Evolutionary conservation across 768 basidiomycete genomes (phyloP).

Genomic region (Lactarius akahatsu): DNA sequence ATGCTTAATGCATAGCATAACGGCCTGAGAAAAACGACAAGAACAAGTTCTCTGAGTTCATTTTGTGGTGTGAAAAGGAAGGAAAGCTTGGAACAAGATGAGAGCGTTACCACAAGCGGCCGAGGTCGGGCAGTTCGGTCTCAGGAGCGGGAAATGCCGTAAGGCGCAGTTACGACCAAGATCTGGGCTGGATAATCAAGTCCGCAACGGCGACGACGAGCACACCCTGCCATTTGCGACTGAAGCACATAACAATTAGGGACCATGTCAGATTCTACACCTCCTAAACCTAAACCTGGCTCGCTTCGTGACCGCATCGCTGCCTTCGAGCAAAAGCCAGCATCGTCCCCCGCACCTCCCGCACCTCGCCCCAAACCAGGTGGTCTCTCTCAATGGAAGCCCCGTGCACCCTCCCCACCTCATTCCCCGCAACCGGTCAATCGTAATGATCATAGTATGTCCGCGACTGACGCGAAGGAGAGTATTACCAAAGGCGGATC

Average conservation of each 20-base stretch:
- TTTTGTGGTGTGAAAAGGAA: neutral
- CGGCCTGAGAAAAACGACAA: neutral
- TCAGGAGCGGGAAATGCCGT: neutral
- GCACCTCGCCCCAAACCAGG: conserved; percentile 63
- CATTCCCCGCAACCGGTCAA: conserved; percentile 36
- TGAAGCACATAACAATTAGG: neutral
- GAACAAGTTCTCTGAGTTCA: neutral
- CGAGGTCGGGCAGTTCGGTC: neutral
- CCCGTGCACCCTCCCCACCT: conserved; percentile 51
- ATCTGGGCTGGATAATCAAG: neutral
- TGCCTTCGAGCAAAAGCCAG: conserved; percentile 72
- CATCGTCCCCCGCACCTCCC: conserved; percentile 40
- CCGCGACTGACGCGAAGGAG: conserved; percentile 83
- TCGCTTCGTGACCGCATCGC: conserved; percentile 88
- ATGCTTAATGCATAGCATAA: neutral
- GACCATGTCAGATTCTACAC: conserved; percentile 55
- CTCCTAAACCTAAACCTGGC: conserved; percentile 65
- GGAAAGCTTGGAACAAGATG: too few relatives aligned
- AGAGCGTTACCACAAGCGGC: too few relatives aligned
- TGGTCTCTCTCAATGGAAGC: conserved; percentile 66
- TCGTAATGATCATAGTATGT: conserved; percentile 52
- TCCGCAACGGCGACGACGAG: neutral
- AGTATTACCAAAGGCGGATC: conserved; percentile 79
- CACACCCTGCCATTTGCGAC: neutral
- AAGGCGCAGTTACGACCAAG: neutral